phyloP scores from a whole-genome alignment of 176 grass and related monocot genomes.

The Stipa capillata region DNA sequence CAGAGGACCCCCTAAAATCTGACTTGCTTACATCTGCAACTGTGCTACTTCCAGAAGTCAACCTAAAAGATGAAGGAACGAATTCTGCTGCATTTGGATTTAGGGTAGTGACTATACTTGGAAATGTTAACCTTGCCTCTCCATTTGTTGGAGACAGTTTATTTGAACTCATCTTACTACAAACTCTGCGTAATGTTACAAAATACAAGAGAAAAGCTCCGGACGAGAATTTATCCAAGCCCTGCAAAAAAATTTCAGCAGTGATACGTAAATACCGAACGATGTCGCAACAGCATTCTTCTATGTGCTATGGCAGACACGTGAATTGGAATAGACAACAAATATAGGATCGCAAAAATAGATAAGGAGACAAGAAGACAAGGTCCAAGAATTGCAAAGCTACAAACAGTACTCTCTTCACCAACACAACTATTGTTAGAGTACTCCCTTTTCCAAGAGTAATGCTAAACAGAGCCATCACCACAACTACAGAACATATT shows the following conservation, averaged over 20 bases:
- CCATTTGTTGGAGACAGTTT: neutral
- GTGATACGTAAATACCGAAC: neutral
- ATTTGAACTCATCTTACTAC: slow-evolving; percentile 38
- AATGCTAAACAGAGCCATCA: neutral
- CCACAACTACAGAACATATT: neutral
- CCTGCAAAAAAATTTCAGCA: slow-evolving; percentile 20
- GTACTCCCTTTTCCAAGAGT: neutral
- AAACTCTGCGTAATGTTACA: neutral
- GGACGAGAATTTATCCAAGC: slow-evolving; percentile 26
- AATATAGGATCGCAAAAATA: neutral
- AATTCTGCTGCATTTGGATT: slow-evolving; percentile 75
- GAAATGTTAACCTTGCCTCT: slow-evolving; percentile 3
- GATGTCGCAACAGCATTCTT: neutral
- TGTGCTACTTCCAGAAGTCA: slow-evolving; percentile 2
- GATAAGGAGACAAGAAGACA: neutral
- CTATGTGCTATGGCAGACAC: neutral
- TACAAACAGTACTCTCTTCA: neutral
- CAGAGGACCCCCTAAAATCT: slow-evolving; percentile 1
- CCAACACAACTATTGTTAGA: neutral
- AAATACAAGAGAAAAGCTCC: slow-evolving; percentile 1
- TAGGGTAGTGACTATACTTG: slow-evolving; percentile 35
- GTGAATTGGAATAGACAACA: neutral
- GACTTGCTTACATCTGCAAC: slow-evolving; percentile 21
- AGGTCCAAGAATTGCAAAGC: neutral
- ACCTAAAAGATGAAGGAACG: slow-evolving; percentile 37